These are phyloP conservation scores for Boletus reticulatus DNA, from an alignment of 768 basidiomycete species.

Conservation along the genomic window DNA sequence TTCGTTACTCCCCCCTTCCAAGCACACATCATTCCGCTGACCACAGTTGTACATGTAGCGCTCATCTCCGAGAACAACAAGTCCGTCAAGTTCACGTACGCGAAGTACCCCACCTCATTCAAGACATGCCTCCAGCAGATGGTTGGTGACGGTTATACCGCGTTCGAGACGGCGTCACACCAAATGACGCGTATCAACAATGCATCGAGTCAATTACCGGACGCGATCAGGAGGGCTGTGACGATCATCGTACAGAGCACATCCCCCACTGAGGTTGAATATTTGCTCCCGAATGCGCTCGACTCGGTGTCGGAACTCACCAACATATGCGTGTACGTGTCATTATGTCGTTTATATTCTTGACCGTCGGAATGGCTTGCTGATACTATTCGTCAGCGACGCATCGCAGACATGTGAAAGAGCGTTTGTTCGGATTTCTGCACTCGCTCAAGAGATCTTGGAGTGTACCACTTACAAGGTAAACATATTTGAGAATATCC, in stretches of 20 bases:
- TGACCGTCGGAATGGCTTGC: too few species aligned
- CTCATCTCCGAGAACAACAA: slow-evolving; percentile 13
- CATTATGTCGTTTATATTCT: too few species aligned
- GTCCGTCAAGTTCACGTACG: slow-evolving; percentile 6
- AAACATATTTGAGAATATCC: too few species aligned
- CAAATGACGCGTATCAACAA: slow-evolving; percentile 22
- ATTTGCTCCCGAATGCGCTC: slow-evolving; percentile 17
- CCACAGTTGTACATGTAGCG: not conserved
- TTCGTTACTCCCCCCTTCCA: not conserved
- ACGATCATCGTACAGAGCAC: slow-evolving; percentile 11
- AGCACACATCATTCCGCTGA: not conserved
- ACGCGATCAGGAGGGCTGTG: slow-evolving; percentile 15
- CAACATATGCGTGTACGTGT: slow-evolving; percentile 15
- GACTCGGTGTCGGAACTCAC: slow-evolving; percentile 18
- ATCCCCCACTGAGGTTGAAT: slow-evolving; percentile 10
- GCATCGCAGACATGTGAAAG: slow-evolving; percentile 15
- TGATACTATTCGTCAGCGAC: not conserved
- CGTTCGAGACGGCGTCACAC: slow-evolving; percentile 18
- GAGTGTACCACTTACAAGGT: slow-evolving; percentile 18
- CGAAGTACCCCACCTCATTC: slow-evolving; percentile 20
- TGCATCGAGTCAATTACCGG: slow-evolving; percentile 15
- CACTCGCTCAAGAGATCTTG: slow-evolving; percentile 18
- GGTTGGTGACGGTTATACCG: slow-evolving; percentile 21
- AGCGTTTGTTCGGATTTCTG: slow-evolving; percentile 13
- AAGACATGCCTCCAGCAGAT: slow-evolving; percentile 23